Evolutionary conservation across 805 yeast genomes (phyloP), one percentile per base, ranked within the genome.

Genomic region (Metschnikowia proteae): DNA sequence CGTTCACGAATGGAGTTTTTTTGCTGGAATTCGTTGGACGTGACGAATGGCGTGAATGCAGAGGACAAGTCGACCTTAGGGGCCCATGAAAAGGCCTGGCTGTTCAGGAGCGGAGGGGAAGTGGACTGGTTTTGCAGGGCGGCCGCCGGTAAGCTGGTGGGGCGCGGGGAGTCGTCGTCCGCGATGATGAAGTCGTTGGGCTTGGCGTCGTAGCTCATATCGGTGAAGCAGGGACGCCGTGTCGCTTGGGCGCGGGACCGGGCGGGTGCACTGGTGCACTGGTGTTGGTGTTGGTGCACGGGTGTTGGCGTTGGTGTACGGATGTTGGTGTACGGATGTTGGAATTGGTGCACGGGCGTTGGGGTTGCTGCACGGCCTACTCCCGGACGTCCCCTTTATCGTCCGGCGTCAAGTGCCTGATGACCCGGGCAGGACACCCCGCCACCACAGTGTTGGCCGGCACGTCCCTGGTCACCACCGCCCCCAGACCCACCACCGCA

Each of bases 401-500:
- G 4, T 50, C 56, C 4, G 57, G 60, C 4, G 55, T 54, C 57
- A 66, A 54, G 17, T 55, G 57, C 49, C 65, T 68, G 33, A 78
- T 60, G 8, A 80, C 76, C 51, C 64, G 70, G 5, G 81, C 84
- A 0, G 89, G 91, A 22, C 73, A 72, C 0, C 91, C 91, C n/a
- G 70, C 84, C 10, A 78, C 84, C 13, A 84, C 77, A 0, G 78
- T 67, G 49, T 74, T 67, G 3, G 77, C 67, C 0, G 86, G 84
- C 28, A 84, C 76, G 50, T 75, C 79, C 47, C 69, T 78, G 17
- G 76, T 74, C 23, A 86, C 88, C 3, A 83, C 82, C 6, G 84
- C 67, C 3, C 88, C 88, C 3, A 90, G 88, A 2, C 84, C 91
- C 38, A 85, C 71, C 1, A 81, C 80, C 3, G 75, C 73, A 7